Base-by-base conservation (phyloP, 768 basidiomycete genomes). In the Rhizopogon rudus region DNA sequence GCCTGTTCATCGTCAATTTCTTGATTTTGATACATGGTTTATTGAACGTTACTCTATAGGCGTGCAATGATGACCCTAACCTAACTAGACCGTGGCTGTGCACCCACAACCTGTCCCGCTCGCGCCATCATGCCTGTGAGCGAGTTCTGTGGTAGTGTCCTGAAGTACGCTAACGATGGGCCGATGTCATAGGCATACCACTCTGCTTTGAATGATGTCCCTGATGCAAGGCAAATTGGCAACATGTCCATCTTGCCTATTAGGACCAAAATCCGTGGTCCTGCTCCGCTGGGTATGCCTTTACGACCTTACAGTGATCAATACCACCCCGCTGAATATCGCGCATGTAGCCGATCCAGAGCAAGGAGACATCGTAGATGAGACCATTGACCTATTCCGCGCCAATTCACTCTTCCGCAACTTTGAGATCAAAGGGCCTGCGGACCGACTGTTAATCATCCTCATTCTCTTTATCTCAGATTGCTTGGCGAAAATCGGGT, bases 351-450 rank as follows among this genome's bases (percentile, higher is more conserved):
- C 88, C 54, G 92, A 96, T 68, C 78, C 84, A 1, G 80, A 82
- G 8, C 75, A 84, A 57, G 81, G 83, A 28, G 97, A 99, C 71
- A 93, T 98, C 63, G 81, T 98, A 61, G 95, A 98, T 73, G 97
- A 99, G 73, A 87, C 93, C 1, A 78, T 99, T 44, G 91, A 96
- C 74, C 84, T 98, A 57, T 99, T 99, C 76, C 90, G 97, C 53
- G 95, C 96, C 66, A 99, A 99, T 74, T 97, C 95, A 39, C 87
- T 99, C 57, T 99, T 99, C 76, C 88, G 97, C 66, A 98, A 98
- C 76, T 99, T 98, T 65, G 97, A 99, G 78, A 98, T 99, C 82
- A 96, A 98, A 70, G 95, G 94, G 16, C 91, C 93, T 53, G 93
- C 94, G 51, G 95, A 97, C 78, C 87, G 95, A 56, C 86, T 93